A percentile compares a stretch with the other conserved stretches of the same genome.
Conservation (phyloP, 1,284 basidiomycete genomes). For the Anthracocystis panici-leucophaei region DNA sequence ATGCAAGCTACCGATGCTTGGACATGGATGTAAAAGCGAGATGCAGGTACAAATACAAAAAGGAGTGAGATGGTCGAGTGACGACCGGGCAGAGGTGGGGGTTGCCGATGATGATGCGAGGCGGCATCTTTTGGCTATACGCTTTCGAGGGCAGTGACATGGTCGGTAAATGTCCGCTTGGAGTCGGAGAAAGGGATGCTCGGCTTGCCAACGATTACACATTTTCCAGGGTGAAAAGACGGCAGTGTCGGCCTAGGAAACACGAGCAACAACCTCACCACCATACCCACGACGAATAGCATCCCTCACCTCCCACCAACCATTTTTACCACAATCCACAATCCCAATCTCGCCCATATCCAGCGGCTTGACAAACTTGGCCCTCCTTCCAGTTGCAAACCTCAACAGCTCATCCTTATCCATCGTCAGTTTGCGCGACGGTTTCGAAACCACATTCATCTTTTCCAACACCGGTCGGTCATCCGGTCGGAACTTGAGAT, state of each 20-base stretch:
- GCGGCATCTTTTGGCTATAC: background rate
- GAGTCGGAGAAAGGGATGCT: background rate
- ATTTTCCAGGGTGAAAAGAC: no score
- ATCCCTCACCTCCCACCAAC: constrained; percentile 71
- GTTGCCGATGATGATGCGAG: background rate
- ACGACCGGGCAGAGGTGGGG: background rate
- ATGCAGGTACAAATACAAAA: constrained; percentile 42
- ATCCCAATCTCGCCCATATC: constrained; percentile 88
- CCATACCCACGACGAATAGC: constrained; percentile 69
- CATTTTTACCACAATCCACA: constrained; percentile 76
- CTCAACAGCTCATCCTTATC: constrained; percentile 78
- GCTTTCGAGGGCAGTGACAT: background rate
- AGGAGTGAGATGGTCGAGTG: background rate
- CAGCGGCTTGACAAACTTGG: constrained; percentile 78
- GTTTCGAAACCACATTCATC: constrained; percentile 81
- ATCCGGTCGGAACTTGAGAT: constrained; percentile 84
- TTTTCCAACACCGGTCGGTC: constrained; percentile 81
- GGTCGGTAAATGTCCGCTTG: no score
- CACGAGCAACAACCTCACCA: constrained; percentile 71
- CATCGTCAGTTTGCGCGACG: constrained; percentile 81
- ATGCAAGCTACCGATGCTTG: background rate
- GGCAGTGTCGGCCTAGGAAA: constrained; percentile 51
- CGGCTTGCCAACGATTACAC: no score
- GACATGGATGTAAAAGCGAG: constrained; percentile 1
- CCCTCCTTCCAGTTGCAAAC: constrained; percentile 74